phyloP scores from a whole-genome alignment of 768 basidiomycete species.

The Lepiota venenata region DNA sequence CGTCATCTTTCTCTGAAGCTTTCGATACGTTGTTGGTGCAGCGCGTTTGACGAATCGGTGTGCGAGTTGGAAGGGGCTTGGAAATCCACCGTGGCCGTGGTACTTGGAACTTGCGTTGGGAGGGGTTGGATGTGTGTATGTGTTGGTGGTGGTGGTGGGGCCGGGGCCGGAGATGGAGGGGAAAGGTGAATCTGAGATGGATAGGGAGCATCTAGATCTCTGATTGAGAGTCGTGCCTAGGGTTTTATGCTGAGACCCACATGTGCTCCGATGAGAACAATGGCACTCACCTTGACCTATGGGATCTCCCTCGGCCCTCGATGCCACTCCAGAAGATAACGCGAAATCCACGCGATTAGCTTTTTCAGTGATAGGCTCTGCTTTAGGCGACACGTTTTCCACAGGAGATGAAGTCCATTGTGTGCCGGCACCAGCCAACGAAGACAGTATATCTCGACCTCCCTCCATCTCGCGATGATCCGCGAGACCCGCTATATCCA shows the following conservation, averaged over 20 bases:
- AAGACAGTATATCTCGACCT: background rate
- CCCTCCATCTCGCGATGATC: background rate
- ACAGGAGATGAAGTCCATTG: background rate
- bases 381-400: background rate
- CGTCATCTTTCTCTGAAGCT: conserved; percentile 47
- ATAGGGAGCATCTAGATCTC: background rate
- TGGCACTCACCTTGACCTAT: background rate
- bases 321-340: background rate
- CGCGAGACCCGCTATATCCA: background rate
- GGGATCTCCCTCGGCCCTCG: background rate
- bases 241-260: background rate
- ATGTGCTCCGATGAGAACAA: too few species aligned
- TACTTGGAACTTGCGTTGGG: conserved; percentile 28
- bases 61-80: conserved; percentile 38
- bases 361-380: background rate
- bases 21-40: conserved; percentile 43
- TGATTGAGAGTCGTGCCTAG: conserved; percentile 25
- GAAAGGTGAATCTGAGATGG: background rate
- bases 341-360: background rate
- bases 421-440: background rate
- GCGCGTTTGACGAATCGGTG: conserved; percentile 31
- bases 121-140: too few species aligned
- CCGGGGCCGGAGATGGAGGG: background rate
- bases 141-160: too few species aligned
- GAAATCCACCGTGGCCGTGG: conserved; percentile 43